Percentiles rank a stretch among this genome's conserved stretches.
phyloP scores from a whole-genome alignment of 2,329 filamentous ascomycete genomes.

The Chalaropsis thielavioides region DNA sequence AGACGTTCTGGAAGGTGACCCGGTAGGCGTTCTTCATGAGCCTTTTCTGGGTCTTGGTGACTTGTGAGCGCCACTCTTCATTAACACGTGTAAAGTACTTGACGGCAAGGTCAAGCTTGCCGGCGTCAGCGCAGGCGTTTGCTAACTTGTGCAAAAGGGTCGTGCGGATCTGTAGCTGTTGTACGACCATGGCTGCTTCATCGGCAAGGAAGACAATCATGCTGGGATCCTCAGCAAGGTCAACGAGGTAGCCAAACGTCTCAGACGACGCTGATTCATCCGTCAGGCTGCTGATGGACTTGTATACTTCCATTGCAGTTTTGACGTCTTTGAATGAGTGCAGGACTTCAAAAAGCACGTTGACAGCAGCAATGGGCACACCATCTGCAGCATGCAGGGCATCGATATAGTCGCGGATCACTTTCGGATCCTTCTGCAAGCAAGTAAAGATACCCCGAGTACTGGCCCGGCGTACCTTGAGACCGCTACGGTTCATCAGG shows the following conservation, averaged over 20 bases:
- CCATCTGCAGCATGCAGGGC: constrained; percentile 33
- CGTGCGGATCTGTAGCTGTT: constrained; percentile 12
- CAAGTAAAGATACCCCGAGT: constrained; percentile 48
- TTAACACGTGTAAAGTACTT: constrained; percentile 10
- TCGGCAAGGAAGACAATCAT: constrained; percentile 12
- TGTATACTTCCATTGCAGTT: constrained; percentile 18
- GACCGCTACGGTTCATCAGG: constrained; percentile 54
- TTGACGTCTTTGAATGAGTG: constrained; percentile 16
- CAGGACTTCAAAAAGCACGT: constrained; percentile 26
- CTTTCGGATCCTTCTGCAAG: constrained; percentile 34
- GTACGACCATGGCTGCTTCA: constrained; percentile 10
- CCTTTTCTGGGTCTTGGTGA: constrained; percentile 6
- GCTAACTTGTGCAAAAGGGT: constrained; percentile 21
- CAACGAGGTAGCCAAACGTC: constrained; percentile 15
- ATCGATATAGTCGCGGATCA: constrained; percentile 38
- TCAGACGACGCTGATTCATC: constrained; percentile 18
- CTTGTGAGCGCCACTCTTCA: constrained; percentile 7
- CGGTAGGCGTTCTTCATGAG: constrained; percentile 14
- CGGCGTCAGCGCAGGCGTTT: constrained; percentile 22
- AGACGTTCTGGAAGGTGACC: constrained; percentile 18
- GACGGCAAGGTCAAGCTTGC: constrained; percentile 26
- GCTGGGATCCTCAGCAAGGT: neutral
- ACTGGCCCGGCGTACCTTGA: constrained; percentile 41
- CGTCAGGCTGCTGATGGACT: constrained; percentile 18
- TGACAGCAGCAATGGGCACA: constrained; percentile 26